A percentile compares a stretch with the other conserved stretches of the same genome.
Conservation (phyloP, 345 rosid species). For the Schrenkiella parvula region DNA sequence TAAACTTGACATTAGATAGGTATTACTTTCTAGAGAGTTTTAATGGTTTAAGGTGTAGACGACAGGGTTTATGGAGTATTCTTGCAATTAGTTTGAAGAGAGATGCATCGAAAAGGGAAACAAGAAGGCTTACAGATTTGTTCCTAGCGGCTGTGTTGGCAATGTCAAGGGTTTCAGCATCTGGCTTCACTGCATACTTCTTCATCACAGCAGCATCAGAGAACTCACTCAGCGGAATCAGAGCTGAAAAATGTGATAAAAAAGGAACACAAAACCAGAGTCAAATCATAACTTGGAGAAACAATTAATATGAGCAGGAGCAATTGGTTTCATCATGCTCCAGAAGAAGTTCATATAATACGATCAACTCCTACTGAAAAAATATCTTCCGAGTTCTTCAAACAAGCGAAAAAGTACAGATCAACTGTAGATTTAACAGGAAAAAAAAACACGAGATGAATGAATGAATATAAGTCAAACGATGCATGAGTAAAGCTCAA, state of each 20-base stretch:
- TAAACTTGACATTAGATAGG: too few relatives aligned
- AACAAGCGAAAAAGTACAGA: not conserved
- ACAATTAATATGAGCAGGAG: not conserved
- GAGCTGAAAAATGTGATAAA: too few relatives aligned
- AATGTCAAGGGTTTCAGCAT: conserved; percentile 69
- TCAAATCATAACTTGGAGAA: not conserved
- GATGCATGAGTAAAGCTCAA: conserved; percentile 4
- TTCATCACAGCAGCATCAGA: conserved; percentile 56
- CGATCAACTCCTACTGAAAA: not conserved
- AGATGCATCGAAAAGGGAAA: not conserved
- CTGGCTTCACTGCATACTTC: conserved; percentile 72
- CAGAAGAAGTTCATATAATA: too few relatives aligned
- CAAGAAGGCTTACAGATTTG: conserved; percentile 41
- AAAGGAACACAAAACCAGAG: not conserved
- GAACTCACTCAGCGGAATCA: conserved; percentile 59
- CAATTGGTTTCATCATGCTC: not conserved
- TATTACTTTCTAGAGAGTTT: too few relatives aligned
- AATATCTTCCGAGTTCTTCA: not conserved
- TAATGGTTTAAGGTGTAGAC: not conserved
- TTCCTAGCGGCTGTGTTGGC: conserved; percentile 48
- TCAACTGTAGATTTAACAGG: not conserved
- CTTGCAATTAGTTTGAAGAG: not conserved
- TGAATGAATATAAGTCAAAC: not conserved
- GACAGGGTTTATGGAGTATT: not conserved
- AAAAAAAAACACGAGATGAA: not conserved